Base-by-base conservation (phyloP, 176 grass and related monocot genomes). In the Poa annua region DNA sequence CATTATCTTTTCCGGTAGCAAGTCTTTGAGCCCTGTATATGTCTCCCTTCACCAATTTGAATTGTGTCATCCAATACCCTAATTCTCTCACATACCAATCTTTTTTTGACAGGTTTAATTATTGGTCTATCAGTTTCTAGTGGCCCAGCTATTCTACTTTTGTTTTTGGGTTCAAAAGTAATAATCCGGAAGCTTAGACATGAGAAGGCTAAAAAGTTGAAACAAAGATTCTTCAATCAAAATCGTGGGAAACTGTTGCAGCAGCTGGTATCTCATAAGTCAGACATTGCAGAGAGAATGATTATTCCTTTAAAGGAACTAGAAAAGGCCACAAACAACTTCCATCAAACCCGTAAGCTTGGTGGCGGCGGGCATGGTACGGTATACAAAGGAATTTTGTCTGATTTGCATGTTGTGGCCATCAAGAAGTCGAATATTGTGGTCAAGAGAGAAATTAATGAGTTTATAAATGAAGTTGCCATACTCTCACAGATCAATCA, bases 381-480 rank as follows among this genome's bases (percentile, higher is more conserved):
- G n/a, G n/a, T n/a, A n/a, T n/a, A n/a, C n/a, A n/a, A 66, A 66
- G 62, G 32, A 34, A 66, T 66, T 66, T 66, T 66, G 62, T 66
- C 62, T 38, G 62, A 66, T 15, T 66, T 66, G 32, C 62, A 66
- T 66, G 62, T 66, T 66, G 62, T 66, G 14, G 66, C 66, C 19
- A 69, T 69, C 66, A 69, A 69, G 5, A 69, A 69, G 66, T 69
- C 36, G 39, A 69, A 69, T 69, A 42, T 69, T 21, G 0, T 69
- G 66, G 66, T 69, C 36, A 69, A 69, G 1, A 69, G 66, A 41
- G 66, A 69, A 39, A 69, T 69, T 11, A 21, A 21, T 11, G 66
- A 69, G 10, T 69, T 69, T 69, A 42, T 69, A 69, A 69, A 69
- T 41, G 36, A 69, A 21, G 66, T 69, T 42, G 66, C 66, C 66